Base-by-base conservation (phyloP, 306 rosid genomes). In the Malus fusca region DNA sequence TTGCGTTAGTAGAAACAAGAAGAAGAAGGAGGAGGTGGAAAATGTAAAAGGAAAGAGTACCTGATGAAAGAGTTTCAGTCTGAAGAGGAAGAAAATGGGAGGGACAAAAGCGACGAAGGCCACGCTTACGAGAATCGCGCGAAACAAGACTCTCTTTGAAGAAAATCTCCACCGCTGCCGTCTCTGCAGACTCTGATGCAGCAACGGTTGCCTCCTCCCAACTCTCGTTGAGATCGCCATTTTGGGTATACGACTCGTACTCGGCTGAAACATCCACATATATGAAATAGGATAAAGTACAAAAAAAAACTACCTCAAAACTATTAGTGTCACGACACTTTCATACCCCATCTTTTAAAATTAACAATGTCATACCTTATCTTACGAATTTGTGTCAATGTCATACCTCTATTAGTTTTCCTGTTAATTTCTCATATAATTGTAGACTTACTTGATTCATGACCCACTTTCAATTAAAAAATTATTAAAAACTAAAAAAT, bases 71-170 rank as follows among this genome's bases (percentile, higher is more conserved):
- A 86, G 80, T 56, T 74, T 86, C 71, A 91, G 93, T 51, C 86
- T 87, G 81, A 93, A 82, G 67, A 89, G 91, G 88, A 93, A 89
- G 89, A 87, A 84, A 55, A 85, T 63, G 46, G 97, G 96, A 75
- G 98, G 98, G 17, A 91, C 60, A 74, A 87, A 52, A 67, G 96
- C 91, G 15, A 89, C 19, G 43, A 87, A 43, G 22, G 40, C 83
- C 40, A 93, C 92, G 78, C 69, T 48, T 13, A 77, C 30, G 64
- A 91, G 78, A 40, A 90, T 77, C 8, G 59, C 44, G 64, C 87
- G 87, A 68, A 87, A 61, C n/a, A 40, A 9, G 44, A 78, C n/a
- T 22, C 74, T 84, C 18, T 76, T 82, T 5, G 89, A 76, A 4
- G 89, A 77, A 21, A 89, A 59, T 75, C 84, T 75, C 25, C 68